A percentile compares a stretch with the other conserved stretches of the same genome.
These are phyloP conservation scores for Trypethelium eluteriae DNA, from an alignment of 495 filamentous ascomycete genomes.

Conservation along the genomic window DNA sequence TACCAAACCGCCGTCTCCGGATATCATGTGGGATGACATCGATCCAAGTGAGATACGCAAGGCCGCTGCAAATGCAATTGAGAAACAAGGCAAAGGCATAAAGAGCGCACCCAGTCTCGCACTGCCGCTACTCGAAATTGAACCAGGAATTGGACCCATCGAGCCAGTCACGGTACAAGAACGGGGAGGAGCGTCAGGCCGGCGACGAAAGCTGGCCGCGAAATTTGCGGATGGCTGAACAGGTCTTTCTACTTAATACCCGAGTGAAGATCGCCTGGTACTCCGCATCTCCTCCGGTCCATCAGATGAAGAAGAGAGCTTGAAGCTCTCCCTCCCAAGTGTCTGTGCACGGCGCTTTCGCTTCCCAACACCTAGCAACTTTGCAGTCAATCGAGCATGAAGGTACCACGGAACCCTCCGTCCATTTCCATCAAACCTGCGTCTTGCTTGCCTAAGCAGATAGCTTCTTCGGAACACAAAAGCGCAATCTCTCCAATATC, in stretches of 20 bases:
- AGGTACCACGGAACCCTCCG: too few relatives aligned
- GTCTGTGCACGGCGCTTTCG: too few relatives aligned
- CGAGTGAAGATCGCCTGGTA: too few relatives aligned
- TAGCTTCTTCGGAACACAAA: too few relatives aligned
- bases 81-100: not conserved
- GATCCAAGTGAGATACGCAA: not conserved
- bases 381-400: too few relatives aligned
- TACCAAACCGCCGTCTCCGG: not conserved
- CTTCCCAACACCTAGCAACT: too few relatives aligned
- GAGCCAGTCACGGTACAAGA: not conserved
- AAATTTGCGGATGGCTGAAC: not conserved
- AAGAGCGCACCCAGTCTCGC: not conserved
- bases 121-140: not conserved
- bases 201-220: conserved; percentile 4
- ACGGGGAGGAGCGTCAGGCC: not conserved
- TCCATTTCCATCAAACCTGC: too few relatives aligned
- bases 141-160: not conserved
- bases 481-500: too few relatives aligned
- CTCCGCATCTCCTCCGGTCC: too few relatives aligned
- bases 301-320: too few relatives aligned
- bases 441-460: too few relatives aligned
- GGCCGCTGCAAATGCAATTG: not conserved
- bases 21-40: not conserved
- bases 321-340: too few relatives aligned
- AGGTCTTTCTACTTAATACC: not conserved